These are phyloP conservation scores for Podila horticola DNA, from an alignment of 192 early-diverging fungal genomes.

Conservation along the genomic window DNA sequence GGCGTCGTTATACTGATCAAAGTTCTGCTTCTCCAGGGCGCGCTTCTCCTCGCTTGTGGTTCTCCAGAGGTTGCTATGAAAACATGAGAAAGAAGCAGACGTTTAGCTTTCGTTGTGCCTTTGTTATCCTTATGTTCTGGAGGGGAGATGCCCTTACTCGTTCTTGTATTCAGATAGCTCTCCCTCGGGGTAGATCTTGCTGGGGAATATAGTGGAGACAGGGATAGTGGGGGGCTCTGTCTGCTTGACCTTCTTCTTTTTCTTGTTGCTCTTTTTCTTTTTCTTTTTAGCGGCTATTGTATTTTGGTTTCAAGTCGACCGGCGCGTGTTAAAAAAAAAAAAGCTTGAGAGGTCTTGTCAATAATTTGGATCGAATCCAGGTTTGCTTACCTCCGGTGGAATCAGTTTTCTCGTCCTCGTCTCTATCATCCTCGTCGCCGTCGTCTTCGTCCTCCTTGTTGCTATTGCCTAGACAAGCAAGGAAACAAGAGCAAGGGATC, in stretches of 20 bases:
- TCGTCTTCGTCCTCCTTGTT: background rate
- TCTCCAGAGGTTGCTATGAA: conserved; percentile 81
- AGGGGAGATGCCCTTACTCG: conserved; percentile 60
- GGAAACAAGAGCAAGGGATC: too few relatives aligned
- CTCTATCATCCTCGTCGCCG: background rate
- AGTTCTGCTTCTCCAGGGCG: conserved; percentile 75
- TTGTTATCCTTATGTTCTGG: background rate
- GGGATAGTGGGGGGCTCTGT: conserved; percentile 76
- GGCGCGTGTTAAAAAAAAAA: background rate
- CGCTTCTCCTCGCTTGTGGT: conserved; percentile 94
- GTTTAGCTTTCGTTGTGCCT: background rate
- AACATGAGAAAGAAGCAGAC: background rate
- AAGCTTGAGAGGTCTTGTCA: background rate
- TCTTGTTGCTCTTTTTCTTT: conserved; percentile 51
- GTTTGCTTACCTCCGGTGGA: background rate
- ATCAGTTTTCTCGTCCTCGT: background rate
- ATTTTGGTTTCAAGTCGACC: background rate
- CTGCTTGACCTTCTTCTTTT: conserved; percentile 54
- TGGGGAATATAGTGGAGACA: conserved; percentile 83
- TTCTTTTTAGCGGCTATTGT: conserved; percentile 36
- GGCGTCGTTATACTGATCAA: conserved; percentile 80
- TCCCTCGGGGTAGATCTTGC: conserved; percentile 82
- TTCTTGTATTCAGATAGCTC: conserved; percentile 87
- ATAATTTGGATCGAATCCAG: background rate
- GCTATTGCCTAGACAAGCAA: background rate